These are phyloP conservation scores for Astraeus odoratus DNA, from an alignment of 768 basidiomycete genomes.

Conservation along the genomic window DNA sequence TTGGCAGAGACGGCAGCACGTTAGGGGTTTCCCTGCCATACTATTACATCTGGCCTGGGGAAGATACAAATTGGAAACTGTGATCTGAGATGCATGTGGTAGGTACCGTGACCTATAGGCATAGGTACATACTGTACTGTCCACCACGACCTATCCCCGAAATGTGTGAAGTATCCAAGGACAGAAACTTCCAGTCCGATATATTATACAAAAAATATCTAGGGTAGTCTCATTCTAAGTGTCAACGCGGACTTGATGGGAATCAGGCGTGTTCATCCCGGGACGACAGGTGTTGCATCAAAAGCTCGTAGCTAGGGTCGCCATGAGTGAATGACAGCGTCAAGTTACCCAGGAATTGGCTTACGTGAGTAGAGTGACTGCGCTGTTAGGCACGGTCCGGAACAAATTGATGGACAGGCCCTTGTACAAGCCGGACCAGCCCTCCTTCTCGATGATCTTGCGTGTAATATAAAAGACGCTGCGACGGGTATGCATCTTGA, in stretches of 20 bases:
- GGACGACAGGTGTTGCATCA: conserved; percentile 27
- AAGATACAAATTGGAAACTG: no score
- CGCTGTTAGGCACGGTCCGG: conserved; percentile 93
- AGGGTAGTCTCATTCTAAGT: background rate
- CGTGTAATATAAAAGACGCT: conserved; percentile 71
- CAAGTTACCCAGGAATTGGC: background rate
- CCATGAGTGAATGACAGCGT: conserved; percentile 1
- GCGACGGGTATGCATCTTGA: conserved; percentile 45
- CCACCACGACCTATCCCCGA: no score
- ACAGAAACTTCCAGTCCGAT: no score
- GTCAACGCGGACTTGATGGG: background rate
- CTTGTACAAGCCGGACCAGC: conserved; percentile 86
- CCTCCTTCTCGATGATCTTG: conserved; percentile 73
- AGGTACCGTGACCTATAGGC: no score
- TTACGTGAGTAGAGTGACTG: conserved; percentile 77
- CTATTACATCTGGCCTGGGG: no score
- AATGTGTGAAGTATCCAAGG: no score
- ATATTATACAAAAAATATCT: no score
- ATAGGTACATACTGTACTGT: no score
- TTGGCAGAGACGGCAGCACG: no score
- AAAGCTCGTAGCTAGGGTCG: conserved; percentile 22
- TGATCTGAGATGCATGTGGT: no score
- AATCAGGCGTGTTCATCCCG: background rate
- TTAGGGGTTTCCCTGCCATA: no score
- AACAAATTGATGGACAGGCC: conserved; percentile 92